Percentiles rank a stretch among this genome's conserved stretches.
phyloP scores from a whole-genome alignment of 2,329 filamentous ascomycete species.

The Penicillium occitanis region DNA sequence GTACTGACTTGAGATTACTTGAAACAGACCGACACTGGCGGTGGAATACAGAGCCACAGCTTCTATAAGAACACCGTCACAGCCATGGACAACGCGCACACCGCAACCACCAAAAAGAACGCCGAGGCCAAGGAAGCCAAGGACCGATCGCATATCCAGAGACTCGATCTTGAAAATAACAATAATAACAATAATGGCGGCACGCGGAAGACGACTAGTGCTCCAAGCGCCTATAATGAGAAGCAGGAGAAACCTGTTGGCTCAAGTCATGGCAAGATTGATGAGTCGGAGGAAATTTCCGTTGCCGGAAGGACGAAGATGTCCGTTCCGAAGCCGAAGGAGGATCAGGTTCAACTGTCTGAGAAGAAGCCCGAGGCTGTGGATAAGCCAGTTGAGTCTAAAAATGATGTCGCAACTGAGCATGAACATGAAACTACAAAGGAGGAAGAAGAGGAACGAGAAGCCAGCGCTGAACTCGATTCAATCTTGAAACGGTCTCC shows the following conservation, averaged over 20 bases:
- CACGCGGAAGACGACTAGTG: conserved; percentile 27
- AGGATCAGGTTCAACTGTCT: conserved; percentile 35
- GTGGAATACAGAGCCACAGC: conserved; percentile 42
- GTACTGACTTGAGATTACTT: neutral
- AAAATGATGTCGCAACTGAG: conserved; percentile 40
- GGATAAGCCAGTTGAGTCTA: conserved; percentile 55
- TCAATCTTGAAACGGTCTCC: conserved; percentile 79
- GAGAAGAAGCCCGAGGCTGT: conserved; percentile 57
- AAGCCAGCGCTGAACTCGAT: conserved; percentile 69
- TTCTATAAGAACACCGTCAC: conserved; percentile 59
- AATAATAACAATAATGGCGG: conserved; percentile 48
- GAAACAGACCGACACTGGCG: conserved; percentile 40
- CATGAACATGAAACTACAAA: conserved; percentile 11
- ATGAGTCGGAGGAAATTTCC: conserved; percentile 45
- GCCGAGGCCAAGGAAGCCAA: conserved; percentile 48
- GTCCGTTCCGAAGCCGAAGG: conserved; percentile 42
- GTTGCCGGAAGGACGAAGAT: conserved; percentile 57
- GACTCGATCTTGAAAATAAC: conserved; percentile 64
- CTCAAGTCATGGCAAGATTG: neutral
- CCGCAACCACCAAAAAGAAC: conserved; percentile 32
- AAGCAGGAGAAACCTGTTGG: conserved; percentile 26
- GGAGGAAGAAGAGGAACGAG: conserved; percentile 26
- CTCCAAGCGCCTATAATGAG: conserved; percentile 23
- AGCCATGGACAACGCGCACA: conserved; percentile 53
- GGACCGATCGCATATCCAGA: conserved; percentile 55